A percentile compares a stretch with the other conserved stretches of the same genome.
Conservation (phyloP, 345 rosid species). For the Clarkia xantiana region DNA sequence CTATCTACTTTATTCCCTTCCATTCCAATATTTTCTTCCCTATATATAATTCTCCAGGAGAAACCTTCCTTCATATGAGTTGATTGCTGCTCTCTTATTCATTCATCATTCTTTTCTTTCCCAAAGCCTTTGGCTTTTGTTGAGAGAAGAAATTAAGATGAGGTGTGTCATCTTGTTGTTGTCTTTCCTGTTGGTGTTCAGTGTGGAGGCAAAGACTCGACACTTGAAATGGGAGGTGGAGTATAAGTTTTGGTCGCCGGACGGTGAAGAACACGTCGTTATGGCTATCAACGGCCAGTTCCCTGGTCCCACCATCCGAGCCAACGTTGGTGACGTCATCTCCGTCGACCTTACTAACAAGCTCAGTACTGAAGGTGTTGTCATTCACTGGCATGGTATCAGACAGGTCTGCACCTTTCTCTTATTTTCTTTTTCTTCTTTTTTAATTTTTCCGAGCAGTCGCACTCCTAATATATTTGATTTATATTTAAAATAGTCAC, state of each 20-base stretch:
- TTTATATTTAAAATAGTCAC: too few relatives aligned
- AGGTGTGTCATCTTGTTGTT: too few relatives aligned
- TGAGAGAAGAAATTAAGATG: too few relatives aligned
- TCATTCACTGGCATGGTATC: conserved; percentile 95
- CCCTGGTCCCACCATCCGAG: conserved; percentile 82
- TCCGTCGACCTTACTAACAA: conserved; percentile 54
- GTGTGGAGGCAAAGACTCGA: conserved; percentile 12
- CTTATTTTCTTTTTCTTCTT: background rate
- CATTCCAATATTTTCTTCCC: background rate
- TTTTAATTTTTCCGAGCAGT: conserved; percentile 3
- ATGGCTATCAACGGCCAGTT: conserved; percentile 85
- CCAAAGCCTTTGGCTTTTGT: too few relatives aligned
- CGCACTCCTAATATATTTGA: too few relatives aligned
- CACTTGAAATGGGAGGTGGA: conserved; percentile 55
- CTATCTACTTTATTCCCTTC: too few relatives aligned
- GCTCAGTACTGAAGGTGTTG: conserved; percentile 68
- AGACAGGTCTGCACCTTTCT: conserved; percentile 32
- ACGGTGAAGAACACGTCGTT: conserved; percentile 45
- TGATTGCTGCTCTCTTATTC: too few relatives aligned
- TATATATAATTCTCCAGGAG: background rate
- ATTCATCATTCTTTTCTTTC: too few relatives aligned
- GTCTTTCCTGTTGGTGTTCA: background rate
- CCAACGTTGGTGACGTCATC: conserved; percentile 49
- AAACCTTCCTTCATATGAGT: too few relatives aligned
- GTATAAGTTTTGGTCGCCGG: conserved; percentile 53